Evolutionary conservation across 495 filamentous ascomycete genomes (phyloP), one percentile per base, ranked within the genome.

Genomic region (Tetracladium marchalianum): DNA sequence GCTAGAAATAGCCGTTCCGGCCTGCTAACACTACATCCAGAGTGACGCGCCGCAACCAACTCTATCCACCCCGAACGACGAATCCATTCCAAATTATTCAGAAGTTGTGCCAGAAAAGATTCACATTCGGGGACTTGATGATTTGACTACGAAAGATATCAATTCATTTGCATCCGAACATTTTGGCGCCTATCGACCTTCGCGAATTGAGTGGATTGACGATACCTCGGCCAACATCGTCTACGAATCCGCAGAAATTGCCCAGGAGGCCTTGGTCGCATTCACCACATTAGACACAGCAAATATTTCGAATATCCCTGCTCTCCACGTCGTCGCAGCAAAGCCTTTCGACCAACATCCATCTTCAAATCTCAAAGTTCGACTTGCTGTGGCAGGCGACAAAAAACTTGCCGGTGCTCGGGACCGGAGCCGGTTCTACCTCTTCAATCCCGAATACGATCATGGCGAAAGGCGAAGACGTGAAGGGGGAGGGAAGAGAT

Each of bases 171-270:
- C 83, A 1, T 43, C 60, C 4, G 75, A 85, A 43, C 85, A 78
- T 56, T 55, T 44, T 31, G 56, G 71, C 11, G 52, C 62, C 3
- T 66, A 74, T 11, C 52, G 58, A 5, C 73, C 83, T 24, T 58
- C 67, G 17, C 74, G 76, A 15, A 66, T 96, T 53, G 87, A 96
- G 64, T 98, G 92, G 92, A 90, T 98, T 50, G 84, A 98, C 55
- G 92, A 98, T 60, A 83, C 77, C 13, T 92, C 89, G 0, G 87
- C 87, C 49, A 96, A 95, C 53, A 61, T 95, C 31, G 58, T 90
- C 36, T 98, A 88, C 68, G 68, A 72, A 22, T 75, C 71, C 18
- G 64, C 82, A 15, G 77, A 81, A n/a, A 58, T 72, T n/a, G 90
- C 90, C 0, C 54, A 72, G 1, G 69, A 77, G 41, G 90, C 88